phyloP scores from a whole-genome alignment of 768 basidiomycete species.

The Gyrodon lividus region DNA sequence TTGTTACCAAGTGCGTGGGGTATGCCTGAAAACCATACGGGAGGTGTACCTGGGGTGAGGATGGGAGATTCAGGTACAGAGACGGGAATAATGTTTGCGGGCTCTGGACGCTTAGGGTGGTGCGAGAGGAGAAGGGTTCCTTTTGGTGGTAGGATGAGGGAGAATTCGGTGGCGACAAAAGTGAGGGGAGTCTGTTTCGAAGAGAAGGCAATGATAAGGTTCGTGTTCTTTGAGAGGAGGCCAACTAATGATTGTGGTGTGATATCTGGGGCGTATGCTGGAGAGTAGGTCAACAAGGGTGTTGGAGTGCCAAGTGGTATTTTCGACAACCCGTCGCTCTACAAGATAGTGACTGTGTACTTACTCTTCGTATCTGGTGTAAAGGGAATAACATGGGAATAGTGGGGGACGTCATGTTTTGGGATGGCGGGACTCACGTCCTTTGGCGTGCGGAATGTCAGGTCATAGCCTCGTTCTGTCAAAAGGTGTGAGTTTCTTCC shows the following conservation, averaged over 20 bases:
- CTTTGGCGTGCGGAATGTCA: constrained; percentile 85
- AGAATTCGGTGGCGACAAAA: constrained; percentile 88
- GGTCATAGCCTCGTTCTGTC: constrained; percentile 76
- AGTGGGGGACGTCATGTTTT: constrained; percentile 69
- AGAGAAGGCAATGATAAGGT: constrained; percentile 82
- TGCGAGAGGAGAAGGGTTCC: constrained; percentile 83
- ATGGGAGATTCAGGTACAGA: constrained; percentile 44
- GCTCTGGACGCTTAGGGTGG: constrained; percentile 72
- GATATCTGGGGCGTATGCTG: constrained; percentile 72
- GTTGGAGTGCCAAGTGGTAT: background rate
- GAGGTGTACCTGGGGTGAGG: constrained; percentile 46
- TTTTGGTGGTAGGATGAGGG: constrained; percentile 82
- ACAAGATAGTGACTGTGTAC: background rate
- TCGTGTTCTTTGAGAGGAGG: constrained; percentile 68
- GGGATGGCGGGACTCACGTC: constrained; percentile 65
- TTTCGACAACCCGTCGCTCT: background rate
- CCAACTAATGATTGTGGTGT: constrained; percentile 78
- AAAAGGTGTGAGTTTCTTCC: constrained; percentile 1
- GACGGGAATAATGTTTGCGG: constrained; percentile 65
- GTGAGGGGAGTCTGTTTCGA: constrained; percentile 71
- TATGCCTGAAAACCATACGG: constrained; percentile 77
- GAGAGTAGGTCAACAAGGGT: background rate
- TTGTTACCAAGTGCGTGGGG: constrained; percentile 65
- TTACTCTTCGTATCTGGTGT: constrained; percentile 84
- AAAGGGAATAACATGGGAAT: constrained; percentile 85